Base-by-base conservation (phyloP, 352 stramenopile genomes). In the Phytophthora sojae region DNA sequence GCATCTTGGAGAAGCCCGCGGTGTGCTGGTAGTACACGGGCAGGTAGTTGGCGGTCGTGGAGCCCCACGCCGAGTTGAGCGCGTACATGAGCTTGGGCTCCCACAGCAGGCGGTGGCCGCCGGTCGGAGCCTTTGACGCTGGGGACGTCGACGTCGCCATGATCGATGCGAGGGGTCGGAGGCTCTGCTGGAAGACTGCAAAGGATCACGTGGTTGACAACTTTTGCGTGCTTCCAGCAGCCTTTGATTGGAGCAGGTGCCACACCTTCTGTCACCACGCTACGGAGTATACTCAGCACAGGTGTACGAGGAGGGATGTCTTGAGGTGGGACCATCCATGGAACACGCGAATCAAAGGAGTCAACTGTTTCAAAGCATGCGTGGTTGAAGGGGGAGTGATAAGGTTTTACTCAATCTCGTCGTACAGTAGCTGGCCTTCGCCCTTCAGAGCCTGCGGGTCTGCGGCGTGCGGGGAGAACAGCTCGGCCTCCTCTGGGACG, bases 61-160 rank as follows among this genome's bases (percentile, higher is more conserved):
- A 91, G 29, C 77, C 64, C 57, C 76, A 86, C 56, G 78, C 77
- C 23, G 70, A 85, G 67, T 76, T 88, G 54, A 93, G 55, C 37
- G 75, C 77, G 73, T 93, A 93, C 82, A 92, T 85, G 69, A 76
- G 67, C 71, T 93, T 95, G 65, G 84, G 77, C 44, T 87, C 75
- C 79, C 80, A 82, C 56, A 80, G 57, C 25, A 62, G 60, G 7
- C 37, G 59, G 57, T 61, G 55, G 25, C 50, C 51, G 14, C 7
- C 68, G 11, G 14, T 25, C 14, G 42, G 2, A 57, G 50, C 32
- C 26, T 58, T 65, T 1, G 35, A 26, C 12, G 50, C 25, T 15
- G 57, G 37, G 2, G 23, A 14, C 2, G 19, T 29, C 17, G 29
- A 14, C 12, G 29, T 51, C 50, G 44, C 37, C 67, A 75, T 71